phyloP scores from a whole-genome alignment of 441 rosid species.

The Metrosideros polymorpha region DNA sequence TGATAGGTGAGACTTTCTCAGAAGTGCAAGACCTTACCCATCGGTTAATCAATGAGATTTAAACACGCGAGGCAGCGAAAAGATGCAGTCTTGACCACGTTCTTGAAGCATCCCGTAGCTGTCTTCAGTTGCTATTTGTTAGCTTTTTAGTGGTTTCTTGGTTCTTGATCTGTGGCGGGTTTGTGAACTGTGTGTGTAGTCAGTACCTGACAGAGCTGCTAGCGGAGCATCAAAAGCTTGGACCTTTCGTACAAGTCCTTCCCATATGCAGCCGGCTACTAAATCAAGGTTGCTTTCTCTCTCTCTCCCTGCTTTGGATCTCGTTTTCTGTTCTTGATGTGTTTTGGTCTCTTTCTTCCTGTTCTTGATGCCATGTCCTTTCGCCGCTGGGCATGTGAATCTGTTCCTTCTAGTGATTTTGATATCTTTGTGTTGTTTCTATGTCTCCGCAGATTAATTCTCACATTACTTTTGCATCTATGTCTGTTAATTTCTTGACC shows the following conservation, averaged over 20 bases:
- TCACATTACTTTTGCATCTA: background rate
- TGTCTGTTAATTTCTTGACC: background rate
- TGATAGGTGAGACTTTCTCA: slow-evolving; percentile 49
- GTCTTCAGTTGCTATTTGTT: background rate
- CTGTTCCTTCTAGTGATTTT: background rate
- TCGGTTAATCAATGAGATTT: background rate
- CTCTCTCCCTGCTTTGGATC: slow-evolving; percentile 44
- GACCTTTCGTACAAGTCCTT: slow-evolving; percentile 89
- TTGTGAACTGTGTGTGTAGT: slow-evolving; percentile 16
- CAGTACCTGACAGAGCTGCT: slow-evolving; percentile 82
- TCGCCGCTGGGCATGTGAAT: background rate
- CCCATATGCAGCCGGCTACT: slow-evolving; percentile 86
- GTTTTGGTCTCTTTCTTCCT: background rate
- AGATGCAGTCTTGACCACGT: background rate
- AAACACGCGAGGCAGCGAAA: background rate
- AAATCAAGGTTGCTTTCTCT: slow-evolving; percentile 62
- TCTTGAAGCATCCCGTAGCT: background rate
- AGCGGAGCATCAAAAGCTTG: slow-evolving; percentile 96
- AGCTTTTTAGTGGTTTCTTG: background rate
- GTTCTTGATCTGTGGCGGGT: background rate
- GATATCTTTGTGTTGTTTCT: background rate
- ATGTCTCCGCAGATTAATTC: background rate
- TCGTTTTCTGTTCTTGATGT: slow-evolving; percentile 17
- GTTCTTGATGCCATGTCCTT: background rate
- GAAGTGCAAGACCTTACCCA: background rate